Base-by-base conservation (phyloP, 2,329 filamentous ascomycete species). In the Colletotrichum sp. region DNA sequence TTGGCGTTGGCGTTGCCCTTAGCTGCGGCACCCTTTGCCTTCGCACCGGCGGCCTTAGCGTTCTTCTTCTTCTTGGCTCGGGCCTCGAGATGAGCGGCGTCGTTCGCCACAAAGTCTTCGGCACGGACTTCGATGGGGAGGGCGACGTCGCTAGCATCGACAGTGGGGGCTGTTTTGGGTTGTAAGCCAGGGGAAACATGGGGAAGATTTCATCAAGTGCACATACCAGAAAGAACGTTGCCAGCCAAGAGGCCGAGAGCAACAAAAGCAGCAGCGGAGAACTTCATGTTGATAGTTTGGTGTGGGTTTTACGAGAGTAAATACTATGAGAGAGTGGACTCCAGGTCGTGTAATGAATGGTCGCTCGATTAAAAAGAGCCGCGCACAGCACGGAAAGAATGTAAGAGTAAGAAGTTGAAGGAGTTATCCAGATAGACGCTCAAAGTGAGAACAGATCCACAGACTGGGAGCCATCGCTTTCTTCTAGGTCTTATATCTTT, bases 331-430 rank as follows among this genome's bases (percentile, higher is more conserved):
- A 28, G 30, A 60, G n/a, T 76, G 64, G 43, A 76, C 70, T 32
- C 74, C 70, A 64, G 74, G 70, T 74, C 70, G 43, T n/a, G 36
- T 48, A 73, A 22, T 55, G 48, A 34, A 25, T 60, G 36, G n/a
- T 52, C 25, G 34, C 27, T 64, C 28, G 22, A 74, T 68, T 36
- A 48, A 73, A 68, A 6, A 67, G 22, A 60, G 70, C 74, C 74
- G 74, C 74, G 74, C 74, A 32, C 74, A 76, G 74, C 74, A 74
- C 74, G 74, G 70, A 60, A 76, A 60, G 65, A 74, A 74, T 30
- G 15, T 27, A 66, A 27, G 25, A 32, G 27, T 27, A 15, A 55
- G n/a, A 64, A 60, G 34, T 27, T 25, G 16, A 73, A 52, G 28
- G 18, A 60, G 58, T 22, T 34, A 30, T 30, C 56, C 32, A 30